Percentiles rank a stretch among this genome's conserved stretches.
phyloP scores from a whole-genome alignment of 305 asterid species.

The Solanum chacoense region DNA sequence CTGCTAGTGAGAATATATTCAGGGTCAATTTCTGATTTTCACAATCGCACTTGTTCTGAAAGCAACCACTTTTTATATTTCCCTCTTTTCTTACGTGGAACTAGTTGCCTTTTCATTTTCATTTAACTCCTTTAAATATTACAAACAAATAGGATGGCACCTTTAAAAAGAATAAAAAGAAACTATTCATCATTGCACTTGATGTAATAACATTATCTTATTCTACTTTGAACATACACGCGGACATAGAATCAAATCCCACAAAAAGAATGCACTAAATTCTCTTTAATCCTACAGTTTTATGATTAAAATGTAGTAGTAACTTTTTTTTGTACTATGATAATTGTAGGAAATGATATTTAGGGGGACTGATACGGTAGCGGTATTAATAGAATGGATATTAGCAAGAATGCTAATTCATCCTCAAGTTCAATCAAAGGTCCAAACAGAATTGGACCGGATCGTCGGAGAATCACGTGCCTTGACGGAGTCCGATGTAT shows the following conservation, averaged over 20 bases:
- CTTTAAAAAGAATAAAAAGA: neutral
- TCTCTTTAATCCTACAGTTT: neutral
- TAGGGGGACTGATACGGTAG: conserved; percentile 84
- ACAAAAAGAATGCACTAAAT: neutral
- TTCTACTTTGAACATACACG: neutral
- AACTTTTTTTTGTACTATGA: neutral
- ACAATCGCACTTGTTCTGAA: neutral
- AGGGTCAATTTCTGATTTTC: neutral
- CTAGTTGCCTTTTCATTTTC: neutral
- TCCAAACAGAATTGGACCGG: conserved; percentile 52
- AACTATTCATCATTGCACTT: neutral
- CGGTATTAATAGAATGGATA: conserved; percentile 71
- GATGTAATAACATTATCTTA: neutral
- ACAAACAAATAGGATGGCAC: neutral
- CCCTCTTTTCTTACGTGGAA: neutral
- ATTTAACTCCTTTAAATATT: neutral
- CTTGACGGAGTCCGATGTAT: conserved; percentile 40
- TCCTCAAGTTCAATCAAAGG: conserved; percentile 48
- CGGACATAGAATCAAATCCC: neutral
- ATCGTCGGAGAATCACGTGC: conserved; percentile 49
- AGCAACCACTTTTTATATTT: neutral
- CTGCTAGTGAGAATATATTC: neutral
- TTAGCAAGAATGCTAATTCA: conserved; percentile 60
- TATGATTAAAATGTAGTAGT: neutral
- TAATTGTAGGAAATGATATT: conserved; percentile 72